These are phyloP conservation scores for Trichophyton simii DNA, from an alignment of 2,329 filamentous ascomycete genomes.

Conservation along the genomic window DNA sequence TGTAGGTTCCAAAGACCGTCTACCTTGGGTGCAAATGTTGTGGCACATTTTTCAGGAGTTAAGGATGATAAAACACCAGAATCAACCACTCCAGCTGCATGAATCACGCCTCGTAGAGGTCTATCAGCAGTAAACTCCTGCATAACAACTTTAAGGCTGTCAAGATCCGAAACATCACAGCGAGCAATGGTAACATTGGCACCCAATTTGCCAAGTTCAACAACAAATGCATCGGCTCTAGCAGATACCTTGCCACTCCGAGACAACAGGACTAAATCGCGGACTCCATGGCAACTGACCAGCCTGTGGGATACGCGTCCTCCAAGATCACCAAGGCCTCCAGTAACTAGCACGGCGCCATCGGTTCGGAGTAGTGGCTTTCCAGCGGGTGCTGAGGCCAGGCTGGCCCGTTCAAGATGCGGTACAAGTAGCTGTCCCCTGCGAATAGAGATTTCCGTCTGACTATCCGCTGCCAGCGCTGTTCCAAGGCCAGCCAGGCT, in stretches of 20 bases:
- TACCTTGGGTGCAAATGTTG: conserved; percentile 21
- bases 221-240: conserved; percentile 7
- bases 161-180: conserved; percentile 11
- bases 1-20: conserved; percentile 16
- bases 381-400: neutral
- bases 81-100: conserved; percentile 11
- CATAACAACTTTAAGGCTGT: conserved; percentile 6
- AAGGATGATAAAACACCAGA: neutral
- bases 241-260: conserved; percentile 11
- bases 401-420: neutral
- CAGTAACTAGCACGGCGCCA: neutral
- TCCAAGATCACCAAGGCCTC: conserved; percentile 9
- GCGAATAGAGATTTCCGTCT: neutral
- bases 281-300: conserved; percentile 15
- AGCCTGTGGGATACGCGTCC: conserved; percentile 4
- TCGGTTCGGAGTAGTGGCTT: neutral
- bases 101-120: neutral
- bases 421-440: neutral
- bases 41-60: neutral
- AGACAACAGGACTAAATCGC: conserved; percentile 22
- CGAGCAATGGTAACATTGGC: conserved; percentile 6
- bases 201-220: conserved; percentile 8
- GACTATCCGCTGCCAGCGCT: neutral
- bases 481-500: neutral
- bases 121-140: neutral